Evolutionary conservation across 148 eudicot genomes (phyloP).

Genomic region (Rheum nobile): DNA sequence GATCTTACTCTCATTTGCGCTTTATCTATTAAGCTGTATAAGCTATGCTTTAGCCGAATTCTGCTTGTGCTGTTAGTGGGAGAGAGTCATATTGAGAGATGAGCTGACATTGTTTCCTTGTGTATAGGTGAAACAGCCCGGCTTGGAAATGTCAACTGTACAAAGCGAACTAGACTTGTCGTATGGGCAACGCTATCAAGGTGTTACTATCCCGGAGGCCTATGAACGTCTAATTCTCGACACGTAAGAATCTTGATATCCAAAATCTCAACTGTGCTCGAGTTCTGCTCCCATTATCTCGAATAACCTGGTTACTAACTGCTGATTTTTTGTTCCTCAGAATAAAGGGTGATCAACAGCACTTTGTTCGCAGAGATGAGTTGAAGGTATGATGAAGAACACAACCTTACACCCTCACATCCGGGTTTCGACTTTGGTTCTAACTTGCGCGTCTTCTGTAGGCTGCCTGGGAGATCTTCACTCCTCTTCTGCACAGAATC

Average conservation of each 20-base stretch:
- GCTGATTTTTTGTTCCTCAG: conserved; percentile 28
- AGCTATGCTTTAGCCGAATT: too few species aligned
- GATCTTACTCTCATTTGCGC: not conserved
- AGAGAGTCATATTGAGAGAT: not conserved
- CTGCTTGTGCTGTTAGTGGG: too few species aligned
- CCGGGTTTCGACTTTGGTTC: not conserved
- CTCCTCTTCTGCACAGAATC: conserved; percentile 79
- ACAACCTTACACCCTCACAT: not conserved
- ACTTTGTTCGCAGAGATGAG: conserved; percentile 92
- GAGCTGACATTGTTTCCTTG: not conserved
- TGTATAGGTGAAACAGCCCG: conserved; percentile 86
- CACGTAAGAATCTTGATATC: conserved; percentile 39
- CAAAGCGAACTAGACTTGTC: conserved; percentile 86
- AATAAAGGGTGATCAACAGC: conserved; percentile 90
- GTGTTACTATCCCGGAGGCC: conserved; percentile 65
- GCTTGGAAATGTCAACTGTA: conserved; percentile 57
- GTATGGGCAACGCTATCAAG: conserved; percentile 72
- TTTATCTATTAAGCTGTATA: not conserved
- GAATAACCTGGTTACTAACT: not conserved
- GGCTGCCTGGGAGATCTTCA: conserved; percentile 98
- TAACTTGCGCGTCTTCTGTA: conserved; percentile 6
- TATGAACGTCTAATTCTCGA: conserved; percentile 85
- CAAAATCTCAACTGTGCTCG: too few species aligned
- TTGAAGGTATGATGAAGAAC: conserved; percentile 50
- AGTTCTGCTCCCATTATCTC: not conserved